Conservation (phyloP, 2,329 filamentous ascomycete genomes). For the Akanthomyces lecanii region DNA sequence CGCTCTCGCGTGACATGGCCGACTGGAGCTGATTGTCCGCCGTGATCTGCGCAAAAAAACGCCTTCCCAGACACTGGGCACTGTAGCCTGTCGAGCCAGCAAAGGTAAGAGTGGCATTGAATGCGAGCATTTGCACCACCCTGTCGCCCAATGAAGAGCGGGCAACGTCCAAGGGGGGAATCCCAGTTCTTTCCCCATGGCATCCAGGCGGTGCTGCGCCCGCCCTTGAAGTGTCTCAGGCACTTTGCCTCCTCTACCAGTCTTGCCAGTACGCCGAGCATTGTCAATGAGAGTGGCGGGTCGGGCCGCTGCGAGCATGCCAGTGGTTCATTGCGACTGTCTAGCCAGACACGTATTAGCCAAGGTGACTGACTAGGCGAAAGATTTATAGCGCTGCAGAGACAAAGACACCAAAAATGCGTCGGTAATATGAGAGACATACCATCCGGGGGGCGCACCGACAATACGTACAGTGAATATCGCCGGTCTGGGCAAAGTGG, state of each 20-base stretch:
- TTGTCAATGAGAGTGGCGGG: constrained; percentile 45
- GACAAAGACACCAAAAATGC: too few species aligned
- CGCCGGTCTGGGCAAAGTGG: too few species aligned
- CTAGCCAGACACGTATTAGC: background rate
- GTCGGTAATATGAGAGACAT: too few species aligned
- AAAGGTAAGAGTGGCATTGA: constrained; percentile 25
- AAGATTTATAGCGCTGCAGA: background rate
- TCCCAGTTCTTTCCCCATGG: constrained; percentile 33
- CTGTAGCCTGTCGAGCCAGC: constrained; percentile 39
- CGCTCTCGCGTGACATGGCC: constrained; percentile 31
- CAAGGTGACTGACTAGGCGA: background rate
- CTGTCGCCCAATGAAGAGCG: constrained; percentile 49
- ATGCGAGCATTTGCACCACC: constrained; percentile 39
- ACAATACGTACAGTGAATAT: too few species aligned
- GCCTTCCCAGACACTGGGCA: constrained; percentile 35
- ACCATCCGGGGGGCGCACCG: too few species aligned
- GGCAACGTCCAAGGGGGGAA: constrained; percentile 40
- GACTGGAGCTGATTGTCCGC: constrained; percentile 32
- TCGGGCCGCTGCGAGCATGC: constrained; percentile 35
- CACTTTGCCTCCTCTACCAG: constrained; percentile 34
- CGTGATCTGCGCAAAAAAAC: constrained; percentile 23
- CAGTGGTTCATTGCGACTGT: constrained; percentile 39
- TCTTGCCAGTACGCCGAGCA: constrained; percentile 32
- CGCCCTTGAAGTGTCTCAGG: constrained; percentile 26
- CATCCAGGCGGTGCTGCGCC: constrained; percentile 33